Evolutionary conservation across 257 asterid genomes (phyloP), one percentile per base, ranked within the genome.

Genomic region (Anisodus acutangulus): DNA sequence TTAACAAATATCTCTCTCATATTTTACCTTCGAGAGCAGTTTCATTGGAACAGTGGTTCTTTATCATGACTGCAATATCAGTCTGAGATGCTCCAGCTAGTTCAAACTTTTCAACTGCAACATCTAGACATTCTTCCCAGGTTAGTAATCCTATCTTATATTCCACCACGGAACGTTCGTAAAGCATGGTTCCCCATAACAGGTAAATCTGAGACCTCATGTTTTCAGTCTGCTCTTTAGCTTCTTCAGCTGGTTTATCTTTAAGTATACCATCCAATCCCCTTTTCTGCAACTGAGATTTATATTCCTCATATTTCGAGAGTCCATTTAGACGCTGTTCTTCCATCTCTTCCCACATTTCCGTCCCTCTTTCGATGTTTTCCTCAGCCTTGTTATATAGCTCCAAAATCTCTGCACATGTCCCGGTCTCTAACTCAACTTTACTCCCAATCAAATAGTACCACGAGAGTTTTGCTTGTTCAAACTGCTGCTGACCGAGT

Each of bases 121-220:
- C 99, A 87, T 96, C 98, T 58, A 96, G 86, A 86, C 98, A 94
- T 85, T 94, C 98, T 86, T 96, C 97, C 99, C 99, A 96, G 81
- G 93, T 90, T 43, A 97, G 97, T 83, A 96, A 90, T 59, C 91
- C 88, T 91, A 94, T 83, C 91, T 96, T 96, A 87, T 87, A 96
- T 71, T 96, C 99, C 86, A 92, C 96, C 55, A 92, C 98, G n/a
- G 99, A 96, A 17, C 99, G 96, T 87, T 96, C 98, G 16, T 91
- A 96, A 53, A 96, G 92, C 90, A 96, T 86, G 37, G 94, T 93
- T 68, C 99, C 99, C 98, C 99, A 96, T 35, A 96, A 80, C 19
- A 92, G 92, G 88, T 94, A 90, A 82, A 96, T 92, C 92, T 93
- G 98, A 84, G 93, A 89, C 90, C 94, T 96, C 94, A 90, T 89